Conservation (phyloP, 225 moss, liverwort and hornwort genomes). For the Ulota crispa region DNA sequence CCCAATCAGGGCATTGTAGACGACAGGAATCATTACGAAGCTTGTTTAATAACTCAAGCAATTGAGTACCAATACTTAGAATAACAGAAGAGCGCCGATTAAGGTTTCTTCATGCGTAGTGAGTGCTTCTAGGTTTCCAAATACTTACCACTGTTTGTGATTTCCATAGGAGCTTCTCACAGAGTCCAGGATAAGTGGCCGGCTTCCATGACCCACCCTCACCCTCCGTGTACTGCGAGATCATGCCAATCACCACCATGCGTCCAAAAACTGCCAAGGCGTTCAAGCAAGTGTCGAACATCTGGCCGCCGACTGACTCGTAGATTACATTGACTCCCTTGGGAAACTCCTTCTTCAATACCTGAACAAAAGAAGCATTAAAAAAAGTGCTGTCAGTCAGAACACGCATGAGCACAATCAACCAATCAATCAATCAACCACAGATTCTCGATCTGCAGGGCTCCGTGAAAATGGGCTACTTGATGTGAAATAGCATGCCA, state of each 20-base stretch:
- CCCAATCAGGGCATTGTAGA: neutral
- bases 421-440: neutral
- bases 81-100: neutral
- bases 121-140: neutral
- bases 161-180: conserved; percentile 81
- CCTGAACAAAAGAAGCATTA: conserved; percentile 38
- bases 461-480: neutral
- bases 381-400: neutral
- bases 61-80: neutral
- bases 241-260: conserved; percentile 92
- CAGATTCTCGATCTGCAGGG: neutral
- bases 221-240: conserved; percentile 94
- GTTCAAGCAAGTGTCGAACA: conserved; percentile 87
- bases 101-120: neutral
- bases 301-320: conserved; percentile 93
- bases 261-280: conserved; percentile 72
- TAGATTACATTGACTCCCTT: conserved; percentile 83
- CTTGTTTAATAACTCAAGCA: neutral
- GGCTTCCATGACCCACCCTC: conserved; percentile 69
- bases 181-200: conserved; percentile 71
- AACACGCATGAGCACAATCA: neutral
- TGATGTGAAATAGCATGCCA: neutral
- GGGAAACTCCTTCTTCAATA: conserved; percentile 79
- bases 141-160: conserved; percentile 83
- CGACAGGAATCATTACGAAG: neutral